Conservation (phyloP, 345 rosid species). For the Salix koriyanagi region DNA sequence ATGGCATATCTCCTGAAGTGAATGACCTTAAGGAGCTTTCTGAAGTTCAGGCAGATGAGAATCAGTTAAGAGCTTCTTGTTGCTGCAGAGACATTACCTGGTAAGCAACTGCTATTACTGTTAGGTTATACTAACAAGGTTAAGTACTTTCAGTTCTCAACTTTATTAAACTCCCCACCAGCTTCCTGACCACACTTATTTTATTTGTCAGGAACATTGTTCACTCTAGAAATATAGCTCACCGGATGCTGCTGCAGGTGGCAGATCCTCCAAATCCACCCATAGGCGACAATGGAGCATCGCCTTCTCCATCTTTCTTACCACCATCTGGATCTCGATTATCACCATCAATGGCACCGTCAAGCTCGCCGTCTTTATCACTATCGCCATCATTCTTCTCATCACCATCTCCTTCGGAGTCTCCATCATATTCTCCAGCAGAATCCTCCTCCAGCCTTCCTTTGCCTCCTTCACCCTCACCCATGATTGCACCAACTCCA, state of each 20-base stretch:
- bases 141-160: not conserved
- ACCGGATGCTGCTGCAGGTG: slow-evolving; percentile 40
- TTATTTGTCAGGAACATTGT: slow-evolving; percentile 34
- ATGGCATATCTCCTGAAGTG: slow-evolving; percentile 33
- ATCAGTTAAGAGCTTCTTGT: slow-evolving; percentile 26
- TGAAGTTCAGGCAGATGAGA: slow-evolving; percentile 42
- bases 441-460: slow-evolving; percentile 22
- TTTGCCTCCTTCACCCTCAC: slow-evolving; percentile 37
- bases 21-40: slow-evolving; percentile 37
- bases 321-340: slow-evolving; percentile 23
- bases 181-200: slow-evolving; percentile 8
- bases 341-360: slow-evolving; percentile 26
- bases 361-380: slow-evolving; percentile 2
- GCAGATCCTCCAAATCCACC: slow-evolving; percentile 13
- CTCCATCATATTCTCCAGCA: slow-evolving; percentile 32
- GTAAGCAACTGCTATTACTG: slow-evolving; percentile 15
- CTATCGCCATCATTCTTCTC: slow-evolving; percentile 16
- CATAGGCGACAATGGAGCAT: slow-evolving; percentile 8
- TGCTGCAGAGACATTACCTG: slow-evolving; percentile 9
- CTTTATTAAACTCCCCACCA: not conserved
- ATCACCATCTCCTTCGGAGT: slow-evolving; percentile 27
- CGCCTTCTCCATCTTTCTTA: slow-evolving; percentile 15
- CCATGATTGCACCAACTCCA: slow-evolving; percentile 23
- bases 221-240: slow-evolving; percentile 23
- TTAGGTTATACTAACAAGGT: not conserved